Evolutionary conservation across 148 eudicot genomes (phyloP), one percentile per base, ranked within the genome.

Genomic region (Euryodendron excelsum): DNA sequence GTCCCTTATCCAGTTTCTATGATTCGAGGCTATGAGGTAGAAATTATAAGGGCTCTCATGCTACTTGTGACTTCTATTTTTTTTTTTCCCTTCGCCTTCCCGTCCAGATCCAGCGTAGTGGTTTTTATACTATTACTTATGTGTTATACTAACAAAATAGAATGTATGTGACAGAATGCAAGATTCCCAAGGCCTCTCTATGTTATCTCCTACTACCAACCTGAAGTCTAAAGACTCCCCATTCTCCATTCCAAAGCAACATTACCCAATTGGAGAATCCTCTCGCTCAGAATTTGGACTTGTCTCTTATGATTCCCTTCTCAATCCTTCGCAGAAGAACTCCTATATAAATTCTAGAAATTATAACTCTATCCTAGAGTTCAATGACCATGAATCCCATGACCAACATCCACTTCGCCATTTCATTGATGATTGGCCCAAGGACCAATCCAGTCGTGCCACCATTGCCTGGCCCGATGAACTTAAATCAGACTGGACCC

Each of bases 401-500:
- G 77, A 83, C 58, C 89, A 82, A 21, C 81, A 83, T 41, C 77
- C 85, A 15, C 86, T 85, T 25, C 84, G 77, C 48, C 84, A 83
- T 72, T 89, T 88, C 80, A 86, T 85, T 45, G 88, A 85, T 30
- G 86, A 83, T 27, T 87, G 87, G 89, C 89, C 90, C 14, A 92
- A 92, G 81, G 86, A 85, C 59, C 89, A 82, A 45, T 75, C 95
- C 23, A 76, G 55, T 71, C 88, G 82, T 18, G 82, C 87, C 72
- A 7, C 70, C 27, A 37, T 66, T 10, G 72, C 85, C 17, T 91
- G 92, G 93, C 84, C 89, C 1, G 89, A 89, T 72, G 91, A 88
- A 76, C 81, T 84, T 28, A 92, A 90, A 80, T 84, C 93, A 0
- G 98, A 94, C 83, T 91, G 95, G 95, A 92, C 98, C 70, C 94